Conservation (phyloP, 805 yeast genomes). For the Cyberlindnera sargentensis region DNA sequence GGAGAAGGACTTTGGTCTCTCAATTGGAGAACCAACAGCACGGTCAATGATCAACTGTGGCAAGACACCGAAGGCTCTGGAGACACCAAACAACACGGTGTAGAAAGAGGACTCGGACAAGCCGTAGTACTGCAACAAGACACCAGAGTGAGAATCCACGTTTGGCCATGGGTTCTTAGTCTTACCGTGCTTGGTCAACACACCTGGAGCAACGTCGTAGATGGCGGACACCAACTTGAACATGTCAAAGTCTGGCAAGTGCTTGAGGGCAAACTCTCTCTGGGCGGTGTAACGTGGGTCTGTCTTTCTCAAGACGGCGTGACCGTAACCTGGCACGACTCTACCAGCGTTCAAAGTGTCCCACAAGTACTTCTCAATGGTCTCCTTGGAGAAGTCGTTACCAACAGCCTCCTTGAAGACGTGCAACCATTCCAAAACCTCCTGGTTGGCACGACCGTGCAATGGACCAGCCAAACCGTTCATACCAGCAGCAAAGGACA, state of each 20-base stretch:
- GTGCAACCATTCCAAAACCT: conserved; percentile 75
- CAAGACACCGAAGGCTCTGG: conserved; percentile 81
- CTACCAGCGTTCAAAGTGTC: conserved; percentile 73
- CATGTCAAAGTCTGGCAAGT: conserved; percentile 72
- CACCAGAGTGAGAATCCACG: conserved; percentile 86
- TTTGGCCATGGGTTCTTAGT: conserved; percentile 93
- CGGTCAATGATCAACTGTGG: conserved; percentile 83
- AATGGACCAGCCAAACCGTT: conserved; percentile 85
- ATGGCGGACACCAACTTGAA: conserved; percentile 73
- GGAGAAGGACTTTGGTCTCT: conserved; percentile 90
- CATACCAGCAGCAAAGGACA: conserved; percentile 75
- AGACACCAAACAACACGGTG: conserved; percentile 81
- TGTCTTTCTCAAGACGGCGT: conserved; percentile 81
- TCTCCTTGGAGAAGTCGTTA: conserved; percentile 62
- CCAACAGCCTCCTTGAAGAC: conserved; percentile 50
- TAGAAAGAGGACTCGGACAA: conserved; percentile 75
- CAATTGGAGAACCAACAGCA: conserved; percentile 75
- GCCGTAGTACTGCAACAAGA: conserved; percentile 78
- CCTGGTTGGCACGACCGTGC: conserved; percentile 86
- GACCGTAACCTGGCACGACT: conserved; percentile 87
- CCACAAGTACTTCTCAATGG: conserved; percentile 74
- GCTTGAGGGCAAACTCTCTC: conserved; percentile 71
- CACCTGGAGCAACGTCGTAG: conserved; percentile 78
- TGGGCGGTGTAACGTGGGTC: conserved; percentile 86
- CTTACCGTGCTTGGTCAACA: conserved; percentile 78